Conservation (phyloP, 75 land plant species). For the Pseudotsuga menziesii region DNA sequence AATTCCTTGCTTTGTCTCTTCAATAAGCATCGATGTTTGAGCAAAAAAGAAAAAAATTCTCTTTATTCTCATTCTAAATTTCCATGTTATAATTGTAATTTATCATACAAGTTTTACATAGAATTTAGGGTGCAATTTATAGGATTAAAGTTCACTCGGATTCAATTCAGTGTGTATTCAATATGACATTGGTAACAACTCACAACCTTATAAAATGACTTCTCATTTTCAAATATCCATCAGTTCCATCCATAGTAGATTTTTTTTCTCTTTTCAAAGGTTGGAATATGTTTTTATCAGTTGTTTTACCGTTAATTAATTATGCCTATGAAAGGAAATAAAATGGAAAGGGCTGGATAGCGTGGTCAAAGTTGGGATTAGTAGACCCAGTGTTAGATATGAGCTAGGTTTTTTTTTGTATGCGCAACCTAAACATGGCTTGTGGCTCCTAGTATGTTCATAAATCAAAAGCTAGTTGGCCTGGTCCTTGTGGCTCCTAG, state of each 20-base stretch:
- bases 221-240: not conserved
- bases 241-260: not conserved
- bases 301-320: too few species aligned
- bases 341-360: too few species aligned
- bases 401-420: too few species aligned
- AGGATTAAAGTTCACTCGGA: not conserved
- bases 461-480: too few species aligned
- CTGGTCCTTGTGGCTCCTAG: too few species aligned
- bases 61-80: not conserved
- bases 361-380: too few species aligned
- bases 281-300: too few species aligned
- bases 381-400: too few species aligned
- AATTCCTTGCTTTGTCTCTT: not conserved
- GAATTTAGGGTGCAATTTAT: not conserved
- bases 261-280: not conserved
- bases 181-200: not conserved
- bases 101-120: not conserved
- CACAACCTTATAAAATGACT: not conserved
- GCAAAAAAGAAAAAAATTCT: not conserved
- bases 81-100: not conserved
- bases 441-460: too few species aligned
- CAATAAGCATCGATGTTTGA: not conserved
- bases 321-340: too few species aligned
- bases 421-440: too few species aligned
- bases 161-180: not conserved